A percentile compares a stretch with the other conserved stretches of the same genome.
phyloP scores from a whole-genome alignment of 768 basidiomycete genomes.

The Leccinum obscurum region DNA sequence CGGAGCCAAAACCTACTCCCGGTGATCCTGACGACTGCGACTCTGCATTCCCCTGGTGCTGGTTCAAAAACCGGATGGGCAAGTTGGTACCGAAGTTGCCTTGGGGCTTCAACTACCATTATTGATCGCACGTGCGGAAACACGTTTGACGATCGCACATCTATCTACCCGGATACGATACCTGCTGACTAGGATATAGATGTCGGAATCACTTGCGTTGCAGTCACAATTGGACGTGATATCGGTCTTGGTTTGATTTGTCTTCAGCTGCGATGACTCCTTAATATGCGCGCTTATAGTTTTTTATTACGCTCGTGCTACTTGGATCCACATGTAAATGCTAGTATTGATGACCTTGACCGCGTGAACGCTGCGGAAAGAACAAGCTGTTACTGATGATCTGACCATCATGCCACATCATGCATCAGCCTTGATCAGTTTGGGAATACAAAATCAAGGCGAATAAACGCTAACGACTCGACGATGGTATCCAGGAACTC shows the following conservation, averaged over 20 bases:
- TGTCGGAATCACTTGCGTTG: conserved; percentile 2
- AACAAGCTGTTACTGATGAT: too few relatives aligned
- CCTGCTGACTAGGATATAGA: conserved; percentile 10
- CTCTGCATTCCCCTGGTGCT: conserved; percentile 24
- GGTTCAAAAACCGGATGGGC: conserved; percentile 16
- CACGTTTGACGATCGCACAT: conserved; percentile 1
- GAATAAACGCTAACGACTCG: too few relatives aligned
- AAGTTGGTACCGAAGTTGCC: conserved; percentile 26
- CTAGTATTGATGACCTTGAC: too few relatives aligned
- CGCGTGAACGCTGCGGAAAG: too few relatives aligned
- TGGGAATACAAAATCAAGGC: too few relatives aligned
- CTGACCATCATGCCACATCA: too few relatives aligned
- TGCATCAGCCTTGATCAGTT: too few relatives aligned
- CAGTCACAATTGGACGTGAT: conserved; percentile 2
- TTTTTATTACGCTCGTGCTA: background rate
- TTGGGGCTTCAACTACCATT: conserved; percentile 25
- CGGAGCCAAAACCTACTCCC: conserved; percentile 32
- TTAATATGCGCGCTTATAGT: background rate
- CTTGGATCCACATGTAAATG: background rate
- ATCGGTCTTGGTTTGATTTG: conserved; percentile 8
- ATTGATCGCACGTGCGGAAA: too few relatives aligned
- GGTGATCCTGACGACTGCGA: conserved; percentile 35
- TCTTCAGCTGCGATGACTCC: conserved; percentile 11
- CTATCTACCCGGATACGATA: conserved; percentile 19
- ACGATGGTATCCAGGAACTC: too few relatives aligned